phyloP scores from a whole-genome alignment of 2,329 filamentous ascomycete genomes.

The Microsporum audouinii region DNA sequence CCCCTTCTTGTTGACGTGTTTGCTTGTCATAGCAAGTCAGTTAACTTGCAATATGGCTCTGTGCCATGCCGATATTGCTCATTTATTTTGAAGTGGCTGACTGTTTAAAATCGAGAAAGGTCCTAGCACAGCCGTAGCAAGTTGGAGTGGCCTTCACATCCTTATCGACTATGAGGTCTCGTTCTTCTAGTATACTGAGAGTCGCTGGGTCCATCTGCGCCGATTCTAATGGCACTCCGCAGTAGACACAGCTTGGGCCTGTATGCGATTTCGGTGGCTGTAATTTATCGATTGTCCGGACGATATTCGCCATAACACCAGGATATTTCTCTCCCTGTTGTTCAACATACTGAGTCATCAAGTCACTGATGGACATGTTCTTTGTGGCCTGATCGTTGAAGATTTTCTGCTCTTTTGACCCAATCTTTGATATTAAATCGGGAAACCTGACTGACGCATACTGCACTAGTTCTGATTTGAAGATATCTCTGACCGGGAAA shows the following conservation, averaged over 20 bases:
- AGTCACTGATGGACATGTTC: slow-evolving; percentile 76
- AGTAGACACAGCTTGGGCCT: slow-evolving; percentile 49
- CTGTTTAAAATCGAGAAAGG: slow-evolving; percentile 9
- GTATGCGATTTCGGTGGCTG: slow-evolving; percentile 32
- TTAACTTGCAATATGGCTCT: not conserved
- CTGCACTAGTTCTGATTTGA: slow-evolving; percentile 63
- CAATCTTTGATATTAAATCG: slow-evolving; percentile 39
- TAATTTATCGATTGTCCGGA: slow-evolving; percentile 79
- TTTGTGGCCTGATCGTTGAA: slow-evolving; percentile 25
- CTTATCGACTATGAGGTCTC: slow-evolving; percentile 11
- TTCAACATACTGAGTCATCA: slow-evolving; percentile 81
- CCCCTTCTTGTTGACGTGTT: not conserved
- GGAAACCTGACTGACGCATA: slow-evolving; percentile 50
- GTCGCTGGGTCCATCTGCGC: slow-evolving; percentile 46
- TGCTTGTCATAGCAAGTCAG: not conserved
- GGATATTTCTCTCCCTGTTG: slow-evolving; percentile 78
- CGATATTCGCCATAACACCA: slow-evolving; percentile 88
- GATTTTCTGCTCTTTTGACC: slow-evolving; percentile 29
- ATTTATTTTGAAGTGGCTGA: not conserved
- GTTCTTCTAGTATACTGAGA: slow-evolving; percentile 31
- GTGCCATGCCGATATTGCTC: not conserved
- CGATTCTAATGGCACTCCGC: slow-evolving; percentile 55
- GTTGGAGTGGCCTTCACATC: slow-evolving; percentile 35
- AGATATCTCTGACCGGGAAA: slow-evolving; percentile 74
- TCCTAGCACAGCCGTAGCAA: slow-evolving; percentile 36